phyloP scores from a whole-genome alignment of 2,329 filamentous ascomycete genomes.

The Ceratocystis ficicola region DNA sequence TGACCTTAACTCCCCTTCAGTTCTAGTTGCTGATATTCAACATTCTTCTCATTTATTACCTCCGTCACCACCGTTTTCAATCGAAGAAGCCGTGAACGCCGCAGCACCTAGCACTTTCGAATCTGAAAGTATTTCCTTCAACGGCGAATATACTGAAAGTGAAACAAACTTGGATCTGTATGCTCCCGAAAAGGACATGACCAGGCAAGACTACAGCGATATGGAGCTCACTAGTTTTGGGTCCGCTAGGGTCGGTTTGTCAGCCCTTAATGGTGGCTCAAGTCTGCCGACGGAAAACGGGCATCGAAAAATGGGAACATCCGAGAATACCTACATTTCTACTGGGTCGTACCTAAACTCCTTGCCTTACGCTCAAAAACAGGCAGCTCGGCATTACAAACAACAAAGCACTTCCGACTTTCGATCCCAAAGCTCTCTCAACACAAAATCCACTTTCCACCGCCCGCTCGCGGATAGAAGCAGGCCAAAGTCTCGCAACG shows the following conservation, averaged over 20 bases:
- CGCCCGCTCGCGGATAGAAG: not conserved
- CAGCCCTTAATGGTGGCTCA: not conserved
- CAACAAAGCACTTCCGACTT: not conserved
- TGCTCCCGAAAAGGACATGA: not conserved
- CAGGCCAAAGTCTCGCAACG: not conserved
- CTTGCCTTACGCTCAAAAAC: not conserved
- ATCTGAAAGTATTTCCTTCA: constrained; percentile 43
- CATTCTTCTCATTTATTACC: constrained; percentile 68
- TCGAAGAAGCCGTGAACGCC: constrained; percentile 51
- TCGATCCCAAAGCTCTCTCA: constrained; percentile 13
- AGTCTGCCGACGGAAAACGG: constrained; percentile 35
- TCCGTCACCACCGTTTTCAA: constrained; percentile 69
- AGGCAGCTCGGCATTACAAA: not conserved
- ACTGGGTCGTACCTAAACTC: constrained; percentile 41
- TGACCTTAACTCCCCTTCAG: constrained; percentile 70
- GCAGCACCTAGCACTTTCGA: constrained; percentile 40
- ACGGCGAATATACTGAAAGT: constrained; percentile 50
- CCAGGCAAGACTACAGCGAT: constrained; percentile 14
- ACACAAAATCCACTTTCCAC: constrained; percentile 43
- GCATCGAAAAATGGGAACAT: not conserved
- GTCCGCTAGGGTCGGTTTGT: constrained; percentile 45
- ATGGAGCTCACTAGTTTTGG: constrained; percentile 38
- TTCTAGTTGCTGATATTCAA: constrained; percentile 76
- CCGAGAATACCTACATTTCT: constrained; percentile 57
- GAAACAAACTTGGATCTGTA: constrained; percentile 51